phyloP scores from a whole-genome alignment of 257 asterid species.

The Capsicum baccatum region DNA sequence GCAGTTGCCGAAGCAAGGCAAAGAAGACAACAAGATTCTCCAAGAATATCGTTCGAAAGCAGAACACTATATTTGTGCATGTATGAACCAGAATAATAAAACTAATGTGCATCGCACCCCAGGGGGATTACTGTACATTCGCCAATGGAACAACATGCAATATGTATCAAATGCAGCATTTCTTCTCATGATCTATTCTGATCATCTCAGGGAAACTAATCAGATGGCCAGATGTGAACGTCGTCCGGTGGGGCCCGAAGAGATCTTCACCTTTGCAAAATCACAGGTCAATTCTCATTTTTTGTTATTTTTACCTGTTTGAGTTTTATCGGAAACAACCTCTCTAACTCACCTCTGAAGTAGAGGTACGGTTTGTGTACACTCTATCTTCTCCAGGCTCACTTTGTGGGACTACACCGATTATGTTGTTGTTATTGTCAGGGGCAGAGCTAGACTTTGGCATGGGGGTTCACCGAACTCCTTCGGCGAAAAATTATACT shows the following conservation, averaged over 20 bases:
- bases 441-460: too few relatives aligned
- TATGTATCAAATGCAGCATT: constrained; percentile 68
- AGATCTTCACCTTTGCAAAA: constrained; percentile 58
- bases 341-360: too few relatives aligned
- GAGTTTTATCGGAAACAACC: too few relatives aligned
- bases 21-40: constrained; percentile 41
- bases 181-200: constrained; percentile 59
- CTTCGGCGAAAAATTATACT: too few relatives aligned
- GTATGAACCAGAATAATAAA: constrained; percentile 57
- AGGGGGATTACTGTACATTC: constrained; percentile 76
- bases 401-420: too few relatives aligned
- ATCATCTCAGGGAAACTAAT: constrained; percentile 63
- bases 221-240: constrained; percentile 51
- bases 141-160: constrained; percentile 98
- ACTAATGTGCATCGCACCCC: constrained; percentile 75
- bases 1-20: constrained; percentile 58
- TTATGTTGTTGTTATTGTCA: too few relatives aligned
- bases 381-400: too few relatives aligned
- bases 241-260: constrained; percentile 42
- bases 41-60: constrained; percentile 62
- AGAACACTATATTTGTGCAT: constrained; percentile 62
- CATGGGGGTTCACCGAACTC: too few relatives aligned
- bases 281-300: constrained; percentile 40
- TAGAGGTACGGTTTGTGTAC: too few relatives aligned
- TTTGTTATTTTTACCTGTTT: neutral